Base-by-base conservation (phyloP, 495 filamentous ascomycete genomes). In the Chaetomium cochliodes region DNA sequence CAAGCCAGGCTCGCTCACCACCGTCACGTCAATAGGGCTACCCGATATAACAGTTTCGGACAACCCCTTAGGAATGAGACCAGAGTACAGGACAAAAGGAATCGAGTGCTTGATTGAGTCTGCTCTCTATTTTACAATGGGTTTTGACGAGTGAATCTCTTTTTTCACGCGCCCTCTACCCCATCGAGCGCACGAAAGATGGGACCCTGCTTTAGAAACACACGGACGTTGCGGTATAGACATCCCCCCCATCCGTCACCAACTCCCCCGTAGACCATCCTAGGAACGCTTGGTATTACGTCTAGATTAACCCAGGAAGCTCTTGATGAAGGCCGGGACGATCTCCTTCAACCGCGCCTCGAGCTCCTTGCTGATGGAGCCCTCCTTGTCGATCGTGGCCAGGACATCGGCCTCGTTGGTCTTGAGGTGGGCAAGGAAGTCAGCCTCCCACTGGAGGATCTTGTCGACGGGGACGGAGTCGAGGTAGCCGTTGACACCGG, bases 401-500 rank as follows among this genome's bases (percentile, higher is more conserved):
- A 96, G 78, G 65, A 98, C 81, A 68, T 92, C 93, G 26, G 86
- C 74, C 85, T 97, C 87, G 84, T 90, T 93, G 76, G 85, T 90
- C 86, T 88, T 92, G 74, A 98, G 82, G 85, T 96, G 90, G 70
- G 88, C 80, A 50, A 96, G 83, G 88, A 97, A 92, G 81, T 98
- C 96, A 73, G 88, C 69, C 84, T 98, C 94, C 90, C 94, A 97
- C 72, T 83, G 78, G 65, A 92, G 87, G 75, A 97, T 88, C 86
- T 90, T 93, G 82, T 67, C 77, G 70, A 96, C 93, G 64, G 93
- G 93, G 69, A 97, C 86, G 68, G 69, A 78, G 83, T 97, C 93
- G 67, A 97, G 88, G 81, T 85, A 83, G 82, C 94, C 94, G 80
- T 98, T 98, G 80, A 98, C 92, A 93, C 94, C 94, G 72, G 94